Evolutionary conservation across 139 green algal genomes (phyloP), one percentile per base, ranked within the genome.

Genomic region (Eudorina sp.): DNA sequence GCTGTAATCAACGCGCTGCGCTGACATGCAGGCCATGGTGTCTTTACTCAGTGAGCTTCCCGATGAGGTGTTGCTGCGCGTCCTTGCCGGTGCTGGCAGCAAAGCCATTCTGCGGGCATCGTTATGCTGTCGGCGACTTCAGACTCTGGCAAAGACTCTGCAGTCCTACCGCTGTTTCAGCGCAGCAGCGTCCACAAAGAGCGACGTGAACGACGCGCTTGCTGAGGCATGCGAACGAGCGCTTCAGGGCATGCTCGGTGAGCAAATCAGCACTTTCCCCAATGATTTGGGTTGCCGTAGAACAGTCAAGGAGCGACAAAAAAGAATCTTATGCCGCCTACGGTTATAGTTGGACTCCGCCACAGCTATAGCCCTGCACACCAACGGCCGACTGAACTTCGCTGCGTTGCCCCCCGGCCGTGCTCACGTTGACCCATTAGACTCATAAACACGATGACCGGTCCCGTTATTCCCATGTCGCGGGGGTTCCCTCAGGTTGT

Each of bases 181-280:
- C 41, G 13, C 80, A 1, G 80, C 80, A 0, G 62, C 80, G 11
- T 66, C 43, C n/a, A 60, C 34, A 2, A 76, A 86, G n/a, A 5
- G 21, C 4, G 80, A 86, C 29, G 45, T 86, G 19, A 1, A 4
- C 2, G 62, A 77, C 16, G 80, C 60, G n/a, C 27, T 77, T 8
- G 43, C 43, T 0, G 80, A 86, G 58, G 80, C 80, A 0, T 53
- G 23, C 38, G 60, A 86, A 29, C 6, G 80, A 19, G 80, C 80
- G 19, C 80, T 86, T 0, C 23, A 55, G 4, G 80, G 80, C 11
- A 86, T 86, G 80, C 80, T 86, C 2, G 80, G 80, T 86, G 41
- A 77, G 80, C 31, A 9, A 23, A 8, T n/a, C n/a, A n/a, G n/a
- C n/a, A n/a, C n/a, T n/a, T n/a, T n/a, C n/a, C n/a, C n/a, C n/a